Conservation (phyloP, 2,329 filamentous ascomycete species). For the Scortechinia acanthostroma region DNA sequence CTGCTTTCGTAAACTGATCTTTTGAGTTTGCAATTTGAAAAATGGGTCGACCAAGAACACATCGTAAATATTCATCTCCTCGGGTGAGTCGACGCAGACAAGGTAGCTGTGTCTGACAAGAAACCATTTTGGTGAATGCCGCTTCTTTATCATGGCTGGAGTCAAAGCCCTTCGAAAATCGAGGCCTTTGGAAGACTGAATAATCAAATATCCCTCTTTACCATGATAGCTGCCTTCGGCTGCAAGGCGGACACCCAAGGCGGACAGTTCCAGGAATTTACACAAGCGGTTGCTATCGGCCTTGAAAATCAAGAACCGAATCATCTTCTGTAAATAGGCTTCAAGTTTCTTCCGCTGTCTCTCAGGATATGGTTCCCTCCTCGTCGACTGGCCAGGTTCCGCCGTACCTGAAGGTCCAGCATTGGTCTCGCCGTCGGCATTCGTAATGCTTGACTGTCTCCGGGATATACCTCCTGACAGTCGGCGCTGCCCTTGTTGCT, state of each 20-base stretch:
- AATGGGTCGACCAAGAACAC: constrained; percentile 92
- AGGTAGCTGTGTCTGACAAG: constrained; percentile 95
- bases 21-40: constrained; percentile 36
- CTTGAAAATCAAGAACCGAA: constrained; percentile 92
- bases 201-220: constrained; percentile 89
- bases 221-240: constrained; percentile 96
- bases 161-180: constrained; percentile 78
- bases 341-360: constrained; percentile 80
- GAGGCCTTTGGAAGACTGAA: constrained; percentile 82
- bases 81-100: constrained; percentile 94
- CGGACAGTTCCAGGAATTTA: constrained; percentile 90
- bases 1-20: constrained; percentile 34
- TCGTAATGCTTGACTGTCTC: constrained; percentile 12
- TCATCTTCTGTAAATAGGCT: constrained; percentile 85
- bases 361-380: constrained; percentile 63
- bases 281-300: constrained; percentile 92
- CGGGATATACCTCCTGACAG: background rate
- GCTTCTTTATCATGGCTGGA: constrained; percentile 69
- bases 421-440: constrained; percentile 36
- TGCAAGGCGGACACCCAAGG: constrained; percentile 83
- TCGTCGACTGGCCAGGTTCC: constrained; percentile 42
- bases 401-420: constrained; percentile 24
- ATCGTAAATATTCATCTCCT: constrained; percentile 98
- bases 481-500: background rate
- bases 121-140: constrained; percentile 94